Evolutionary conservation across 129 eudicot genomes (phyloP), one percentile per base, ranked within the genome.

Genomic region (Pseudognaphalium luteoalbum): DNA sequence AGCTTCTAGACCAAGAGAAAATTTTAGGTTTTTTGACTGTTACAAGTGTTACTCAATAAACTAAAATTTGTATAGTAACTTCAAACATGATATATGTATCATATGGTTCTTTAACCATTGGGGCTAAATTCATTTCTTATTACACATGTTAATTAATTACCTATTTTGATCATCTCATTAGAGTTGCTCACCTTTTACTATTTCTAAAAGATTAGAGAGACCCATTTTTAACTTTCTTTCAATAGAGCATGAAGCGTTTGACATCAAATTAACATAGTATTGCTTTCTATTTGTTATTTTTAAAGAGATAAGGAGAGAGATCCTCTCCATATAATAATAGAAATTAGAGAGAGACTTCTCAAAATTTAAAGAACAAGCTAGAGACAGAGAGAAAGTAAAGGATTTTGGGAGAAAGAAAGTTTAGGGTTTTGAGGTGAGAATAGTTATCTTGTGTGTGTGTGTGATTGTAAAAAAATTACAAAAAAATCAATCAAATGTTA

Each of bases 381-480:
- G 54, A 14, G 54, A 47, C 54, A 47, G 54, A 14, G 51, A 44
- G 54, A 44, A 44, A 44, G 52, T 11, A 12, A 25, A 44, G 17
- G 16, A 12, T 44, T 44, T 44, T 44, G 71, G 81, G 74, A 79
- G 72, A 34, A 70, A 66, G 56, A 70, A 54, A 7, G 20, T 56
- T 70, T 28, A 44, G 32, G 59, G 78, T 70, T 25, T 62, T 74
- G 56, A 47, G 59, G 66, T 30, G 72, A 57, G 57, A 71, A 75
- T 76, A 51, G 72, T 74, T 52, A 51, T 67, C 28, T 25, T 25
- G 28, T 25, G 28, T 42, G 70, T 71, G 74, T 75, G 54, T 76
- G 76, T 67, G 67, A 75, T 67, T 51, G 85, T 82, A 77, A 76
- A 54, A 74, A 75, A 78, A 71, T 68, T 64, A 67, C 66, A 78